These are phyloP conservation scores for Chaetomium tenue DNA, from an alignment of 495 filamentous ascomycete genomes.

Conservation along the genomic window DNA sequence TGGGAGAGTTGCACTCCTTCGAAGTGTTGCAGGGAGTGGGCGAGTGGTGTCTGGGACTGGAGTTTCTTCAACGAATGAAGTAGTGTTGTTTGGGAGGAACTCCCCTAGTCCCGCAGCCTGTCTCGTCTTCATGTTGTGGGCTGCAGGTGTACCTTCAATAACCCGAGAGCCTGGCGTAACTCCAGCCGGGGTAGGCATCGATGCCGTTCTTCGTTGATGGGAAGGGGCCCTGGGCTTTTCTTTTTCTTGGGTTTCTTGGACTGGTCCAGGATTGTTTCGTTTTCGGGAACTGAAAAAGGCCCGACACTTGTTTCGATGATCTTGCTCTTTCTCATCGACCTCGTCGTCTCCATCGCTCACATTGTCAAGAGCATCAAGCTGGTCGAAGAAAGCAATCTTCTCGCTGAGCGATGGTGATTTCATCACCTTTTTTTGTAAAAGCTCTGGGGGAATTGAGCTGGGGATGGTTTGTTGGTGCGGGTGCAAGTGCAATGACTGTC, in stretches of 20 bases:
- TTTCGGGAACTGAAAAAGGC: slow-evolving; percentile 28
- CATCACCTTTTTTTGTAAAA: slow-evolving; percentile 18
- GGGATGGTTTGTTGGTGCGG: background rate
- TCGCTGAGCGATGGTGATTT: slow-evolving; percentile 24
- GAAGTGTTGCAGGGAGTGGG: slow-evolving; percentile 18
- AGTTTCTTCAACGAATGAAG: slow-evolving; percentile 30
- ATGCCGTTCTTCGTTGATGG: slow-evolving; percentile 19
- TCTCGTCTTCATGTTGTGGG: background rate
- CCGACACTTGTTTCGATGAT: slow-evolving; percentile 24
- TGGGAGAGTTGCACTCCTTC: slow-evolving; percentile 30
- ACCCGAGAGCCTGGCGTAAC: slow-evolving; percentile 6
- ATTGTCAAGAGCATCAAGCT: slow-evolving; percentile 30
- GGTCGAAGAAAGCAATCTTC: slow-evolving; percentile 33
- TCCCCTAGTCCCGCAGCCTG: background rate
- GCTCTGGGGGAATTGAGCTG: background rate
- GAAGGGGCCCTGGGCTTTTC: background rate
- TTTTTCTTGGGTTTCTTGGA: background rate
- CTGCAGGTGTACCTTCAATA: slow-evolving; percentile 29
- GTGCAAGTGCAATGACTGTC: background rate
- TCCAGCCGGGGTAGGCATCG: slow-evolving; percentile 23
- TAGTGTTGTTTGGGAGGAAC: background rate
- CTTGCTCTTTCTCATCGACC: slow-evolving; percentile 26
- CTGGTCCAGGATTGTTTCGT: slow-evolving; percentile 9
- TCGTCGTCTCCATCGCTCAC: slow-evolving; percentile 26
- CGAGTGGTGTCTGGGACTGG: slow-evolving; percentile 25